A percentile compares a stretch with the other conserved stretches of the same genome.
phyloP scores from a whole-genome alignment of 148 eudicot genomes.

The Chenopodium formosanum region DNA sequence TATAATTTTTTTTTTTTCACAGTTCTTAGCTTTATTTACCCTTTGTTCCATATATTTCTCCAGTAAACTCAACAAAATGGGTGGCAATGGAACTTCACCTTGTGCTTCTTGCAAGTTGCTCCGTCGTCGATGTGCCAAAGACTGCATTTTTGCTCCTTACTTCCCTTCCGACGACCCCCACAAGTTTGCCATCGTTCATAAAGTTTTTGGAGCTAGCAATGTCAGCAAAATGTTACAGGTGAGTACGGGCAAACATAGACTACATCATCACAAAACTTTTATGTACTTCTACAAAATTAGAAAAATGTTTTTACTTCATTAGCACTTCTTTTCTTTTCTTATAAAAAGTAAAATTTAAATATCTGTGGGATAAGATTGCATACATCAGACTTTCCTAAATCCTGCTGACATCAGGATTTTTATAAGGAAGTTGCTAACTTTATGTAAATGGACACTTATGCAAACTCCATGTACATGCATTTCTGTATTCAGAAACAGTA shows the following conservation, averaged over 20 bases:
- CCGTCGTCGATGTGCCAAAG: slow-evolving; percentile 83
- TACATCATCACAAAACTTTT: neutral
- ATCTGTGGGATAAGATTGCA: neutral
- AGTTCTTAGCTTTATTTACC: neutral
- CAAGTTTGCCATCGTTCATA: slow-evolving; percentile 91
- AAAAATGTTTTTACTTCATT: too few species aligned
- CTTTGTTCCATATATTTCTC: slow-evolving; percentile 11
- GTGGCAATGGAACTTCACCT: slow-evolving; percentile 72
- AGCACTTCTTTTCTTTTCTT: neutral
- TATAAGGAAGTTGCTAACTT: neutral
- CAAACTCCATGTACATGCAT: neutral
- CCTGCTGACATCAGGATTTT: neutral
- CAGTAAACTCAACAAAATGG: slow-evolving; percentile 34
- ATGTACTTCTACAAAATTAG: neutral
- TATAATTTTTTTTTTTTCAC: neutral
- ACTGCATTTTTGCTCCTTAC: slow-evolving; percentile 90
- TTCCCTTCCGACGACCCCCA: slow-evolving; percentile 89
- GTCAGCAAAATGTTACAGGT: slow-evolving; percentile 97
- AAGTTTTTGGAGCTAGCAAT: slow-evolving; percentile 94
- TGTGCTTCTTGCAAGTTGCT: slow-evolving; percentile 96
- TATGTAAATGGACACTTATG: neutral
- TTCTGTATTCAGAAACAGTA: neutral
- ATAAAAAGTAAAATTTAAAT: neutral
- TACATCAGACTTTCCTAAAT: neutral
- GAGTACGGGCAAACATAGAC: slow-evolving; percentile 1